Evolutionary conservation across 768 basidiomycete species (phyloP), one percentile per base, ranked within the genome.

Genomic region (Boletus speciosus): DNA sequence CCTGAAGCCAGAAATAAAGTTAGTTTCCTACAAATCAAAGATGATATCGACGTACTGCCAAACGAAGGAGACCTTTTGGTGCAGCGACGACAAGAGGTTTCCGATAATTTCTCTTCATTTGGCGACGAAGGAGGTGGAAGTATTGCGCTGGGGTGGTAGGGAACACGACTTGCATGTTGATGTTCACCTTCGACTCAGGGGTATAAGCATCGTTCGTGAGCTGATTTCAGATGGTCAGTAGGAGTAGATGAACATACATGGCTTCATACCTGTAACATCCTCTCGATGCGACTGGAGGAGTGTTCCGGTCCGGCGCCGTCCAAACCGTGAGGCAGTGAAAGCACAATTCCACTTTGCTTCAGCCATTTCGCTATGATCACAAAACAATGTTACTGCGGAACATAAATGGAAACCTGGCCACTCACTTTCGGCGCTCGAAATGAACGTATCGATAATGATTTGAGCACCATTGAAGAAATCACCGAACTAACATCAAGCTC

Each of bases 301-400:
- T 97, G 93, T 66, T 97, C 93, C 0, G 93, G 93, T 2, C 94
- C 93, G 15, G 93, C 93, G 29, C 93, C 93, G 61, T 97, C 93
- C 15, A 92, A 76, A 15, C 94, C 93, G 56, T 97, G 93, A 25
- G 93, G 93, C 0, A 97, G 77, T 43, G 93, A 80, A 53, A 97
- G 72, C 5, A 92, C 86, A 21, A 97, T 79, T 0, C 88, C 93
- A 60, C 91, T 94, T 72, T 96, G 93, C 66, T 85, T 90, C 44
- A 91, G 71, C 94, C 94, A 97, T 75, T 97, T 97, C 4, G 93
- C 91, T 93, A 29, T 6, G 2, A 31, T 32, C n/a, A 29, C 27
- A 35, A 35, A 31, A 1, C 1, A 19, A 11, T 3, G 34, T 51
- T 40, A 49, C 25, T 11, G 29, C 4, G 7, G 2, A 11, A 32